Conservation (phyloP, 2,329 filamentous ascomycete species). For the Cucurbitaria berberidis region DNA sequence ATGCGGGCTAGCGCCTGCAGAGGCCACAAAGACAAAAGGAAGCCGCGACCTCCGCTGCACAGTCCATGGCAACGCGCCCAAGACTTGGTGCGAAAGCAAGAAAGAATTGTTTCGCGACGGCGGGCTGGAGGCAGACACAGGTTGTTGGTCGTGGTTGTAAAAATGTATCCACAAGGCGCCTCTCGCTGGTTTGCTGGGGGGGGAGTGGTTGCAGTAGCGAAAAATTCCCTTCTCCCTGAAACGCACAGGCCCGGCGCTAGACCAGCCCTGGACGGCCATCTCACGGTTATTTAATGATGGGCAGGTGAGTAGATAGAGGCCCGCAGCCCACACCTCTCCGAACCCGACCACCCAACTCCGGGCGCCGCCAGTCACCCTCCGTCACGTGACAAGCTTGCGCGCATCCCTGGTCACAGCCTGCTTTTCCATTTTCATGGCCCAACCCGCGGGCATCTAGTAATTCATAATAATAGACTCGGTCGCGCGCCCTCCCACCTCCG, state of each 20-base stretch:
- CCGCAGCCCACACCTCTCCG: slow-evolving; percentile 41
- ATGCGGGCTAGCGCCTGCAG: no score
- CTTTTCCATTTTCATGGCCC: slow-evolving; percentile 28
- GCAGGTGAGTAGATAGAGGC: slow-evolving; percentile 26
- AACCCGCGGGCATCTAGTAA: slow-evolving; percentile 29
- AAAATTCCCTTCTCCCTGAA: slow-evolving; percentile 42
- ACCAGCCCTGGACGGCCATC: slow-evolving; percentile 14
- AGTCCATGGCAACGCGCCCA: slow-evolving; percentile 4
- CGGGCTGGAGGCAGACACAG: no score
- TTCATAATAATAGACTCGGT: slow-evolving; percentile 29
- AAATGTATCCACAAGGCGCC: no score
- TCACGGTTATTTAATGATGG: slow-evolving; percentile 1
- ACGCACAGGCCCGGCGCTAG: slow-evolving; percentile 26
- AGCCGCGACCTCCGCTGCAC: slow-evolving; percentile 17
- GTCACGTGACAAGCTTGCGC: slow-evolving; percentile 27
- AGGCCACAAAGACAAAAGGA: slow-evolving; percentile 27
- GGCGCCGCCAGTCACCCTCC: slow-evolving; percentile 32
- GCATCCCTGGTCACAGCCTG: slow-evolving; percentile 4
- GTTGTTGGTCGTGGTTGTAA: no score
- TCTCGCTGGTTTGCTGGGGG: slow-evolving; percentile 22
- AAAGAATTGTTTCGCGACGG: no score
- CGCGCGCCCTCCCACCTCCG: no score
- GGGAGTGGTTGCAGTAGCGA: slow-evolving; percentile 30
- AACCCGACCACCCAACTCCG: slow-evolving; percentile 36
- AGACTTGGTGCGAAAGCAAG: no score